Conservation (phyloP, 2,329 filamentous ascomycete species). For the Fonsecaea monophora region DNA sequence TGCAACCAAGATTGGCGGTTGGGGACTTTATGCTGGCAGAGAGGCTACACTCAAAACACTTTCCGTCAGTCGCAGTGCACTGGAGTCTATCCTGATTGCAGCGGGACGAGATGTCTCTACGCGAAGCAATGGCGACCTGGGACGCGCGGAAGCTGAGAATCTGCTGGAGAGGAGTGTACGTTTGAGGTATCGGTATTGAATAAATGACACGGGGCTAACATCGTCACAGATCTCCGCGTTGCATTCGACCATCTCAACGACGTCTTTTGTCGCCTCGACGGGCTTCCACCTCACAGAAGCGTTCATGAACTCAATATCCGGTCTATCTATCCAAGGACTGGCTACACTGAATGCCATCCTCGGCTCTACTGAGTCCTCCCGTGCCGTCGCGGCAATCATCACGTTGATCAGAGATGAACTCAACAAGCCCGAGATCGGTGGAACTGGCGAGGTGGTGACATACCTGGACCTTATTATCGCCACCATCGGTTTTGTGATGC, state of each 20-base stretch:
- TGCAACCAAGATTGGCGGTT: conserved; percentile 52
- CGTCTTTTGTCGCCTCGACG: conserved; percentile 56
- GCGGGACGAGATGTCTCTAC: conserved; percentile 54
- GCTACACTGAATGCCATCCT: conserved; percentile 56
- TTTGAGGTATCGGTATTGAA: conserved; percentile 15
- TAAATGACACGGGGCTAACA: conserved; percentile 16
- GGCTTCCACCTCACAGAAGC: conserved; percentile 55
- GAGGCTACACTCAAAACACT: conserved; percentile 54
- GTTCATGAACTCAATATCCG: conserved; percentile 51
- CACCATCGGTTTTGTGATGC: conserved; percentile 53
- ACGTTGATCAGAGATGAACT: conserved; percentile 56
- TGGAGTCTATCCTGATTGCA: conserved; percentile 53
- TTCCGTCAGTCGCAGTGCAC: conserved; percentile 53
- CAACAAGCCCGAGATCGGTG: conserved; percentile 46
- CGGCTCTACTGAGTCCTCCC: conserved; percentile 57
- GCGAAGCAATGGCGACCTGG: conserved; percentile 56
- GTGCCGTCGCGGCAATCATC: conserved; percentile 57
- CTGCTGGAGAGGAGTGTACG: conserved; percentile 55
- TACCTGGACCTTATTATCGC: conserved; percentile 54
- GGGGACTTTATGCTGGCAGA: conserved; percentile 53
- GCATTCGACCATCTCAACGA: conserved; percentile 54
- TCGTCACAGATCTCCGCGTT: conserved; percentile 49
- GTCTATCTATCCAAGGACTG: conserved; percentile 53
- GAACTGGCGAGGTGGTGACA: conserved; percentile 48
- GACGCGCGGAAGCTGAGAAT: conserved; percentile 52